These are phyloP conservation scores for Niveomyces coronatus DNA, from an alignment of 2,329 filamentous ascomycete genomes.

Conservation along the genomic window DNA sequence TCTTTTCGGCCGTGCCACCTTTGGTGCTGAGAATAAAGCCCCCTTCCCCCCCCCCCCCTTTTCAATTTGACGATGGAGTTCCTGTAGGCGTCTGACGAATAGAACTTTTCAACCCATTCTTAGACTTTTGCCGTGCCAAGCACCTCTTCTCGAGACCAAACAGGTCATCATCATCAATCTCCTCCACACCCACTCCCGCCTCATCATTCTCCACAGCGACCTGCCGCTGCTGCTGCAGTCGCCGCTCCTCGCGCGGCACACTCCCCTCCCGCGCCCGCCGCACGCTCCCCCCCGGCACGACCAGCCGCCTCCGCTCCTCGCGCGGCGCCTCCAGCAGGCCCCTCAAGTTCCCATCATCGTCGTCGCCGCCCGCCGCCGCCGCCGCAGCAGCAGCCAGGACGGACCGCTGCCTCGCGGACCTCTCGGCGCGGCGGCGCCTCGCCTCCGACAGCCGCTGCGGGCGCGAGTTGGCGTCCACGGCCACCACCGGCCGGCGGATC, in stretches of 20 bases:
- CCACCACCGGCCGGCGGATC: conserved; percentile 42
- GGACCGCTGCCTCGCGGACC: conserved; percentile 17
- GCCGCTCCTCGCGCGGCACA: too few relatives aligned
- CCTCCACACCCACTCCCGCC: conserved; percentile 1
- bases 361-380: neutral
- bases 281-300: too few relatives aligned
- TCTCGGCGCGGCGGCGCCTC: conserved; percentile 13
- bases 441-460: too few relatives aligned
- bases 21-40: too few relatives aligned
- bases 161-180: conserved; percentile 22
- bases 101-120: conserved; percentile 17
- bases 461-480: conserved; percentile 16
- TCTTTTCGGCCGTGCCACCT: too few relatives aligned
- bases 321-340: conserved; percentile 34
- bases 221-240: too few relatives aligned
- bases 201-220: conserved; percentile 3
- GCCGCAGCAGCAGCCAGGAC: conserved; percentile 8
- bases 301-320: too few relatives aligned
- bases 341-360: conserved; percentile 17
- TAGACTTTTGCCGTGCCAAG: conserved; percentile 21
- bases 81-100: conserved; percentile 12
- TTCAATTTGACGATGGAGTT: conserved; percentile 11
- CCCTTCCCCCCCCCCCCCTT: too few relatives aligned
- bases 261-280: too few relatives aligned
- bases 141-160: conserved; percentile 25